Base-by-base conservation (phyloP, 1,284 basidiomycete genomes). In the Pseudozyma thailandica region DNA sequence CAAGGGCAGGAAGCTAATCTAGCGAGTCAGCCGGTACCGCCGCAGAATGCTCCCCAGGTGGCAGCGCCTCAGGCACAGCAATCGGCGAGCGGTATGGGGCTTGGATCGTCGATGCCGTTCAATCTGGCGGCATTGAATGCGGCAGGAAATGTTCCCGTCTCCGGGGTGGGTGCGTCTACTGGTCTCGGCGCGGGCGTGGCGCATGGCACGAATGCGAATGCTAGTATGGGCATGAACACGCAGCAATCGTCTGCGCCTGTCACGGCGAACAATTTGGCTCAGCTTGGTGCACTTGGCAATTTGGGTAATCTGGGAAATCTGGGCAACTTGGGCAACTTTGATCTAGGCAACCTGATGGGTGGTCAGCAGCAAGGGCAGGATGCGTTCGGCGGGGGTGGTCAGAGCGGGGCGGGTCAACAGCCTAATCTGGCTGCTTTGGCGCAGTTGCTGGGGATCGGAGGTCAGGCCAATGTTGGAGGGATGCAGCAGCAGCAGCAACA, bases 61-160 rank as follows among this genome's bases (percentile, higher is more conserved):
- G 20, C 45, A 43, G 28, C 20, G 2, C 33, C 39, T 27, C 21
- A 18, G 37, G 5, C 35, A 41, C 33, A 39, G 35, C 13, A 28
- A 31, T 6, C 44, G 3, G 23, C 47, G 35, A 57, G 35, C 8
- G 62, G 61, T 0, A 71, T 71, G 68, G 68, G 68, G 8, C 42
- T 71, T 0, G 68, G 68, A 21, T 64, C 68, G 3, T 71, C 68
- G 12, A 65, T 71, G 68, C 68, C 68, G 1, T 71, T 71, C 50
- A 71, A 71, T 18, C 43, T 71, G 4, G 44, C 49, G 2, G 68
- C 68, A 9, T 47, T 70, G 4, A 53, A n/a, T 33, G 66, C 66
- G 4, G 56, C 54, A 3, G 65, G 65, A 3, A 69, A 69, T 39
- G 50, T 62, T 6, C 54, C 59, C 4, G 52, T 69, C n/a, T 56